Evolutionary conservation across 352 stramenopile species (phyloP).

Genomic region (Phytophthora colocasiae): DNA sequence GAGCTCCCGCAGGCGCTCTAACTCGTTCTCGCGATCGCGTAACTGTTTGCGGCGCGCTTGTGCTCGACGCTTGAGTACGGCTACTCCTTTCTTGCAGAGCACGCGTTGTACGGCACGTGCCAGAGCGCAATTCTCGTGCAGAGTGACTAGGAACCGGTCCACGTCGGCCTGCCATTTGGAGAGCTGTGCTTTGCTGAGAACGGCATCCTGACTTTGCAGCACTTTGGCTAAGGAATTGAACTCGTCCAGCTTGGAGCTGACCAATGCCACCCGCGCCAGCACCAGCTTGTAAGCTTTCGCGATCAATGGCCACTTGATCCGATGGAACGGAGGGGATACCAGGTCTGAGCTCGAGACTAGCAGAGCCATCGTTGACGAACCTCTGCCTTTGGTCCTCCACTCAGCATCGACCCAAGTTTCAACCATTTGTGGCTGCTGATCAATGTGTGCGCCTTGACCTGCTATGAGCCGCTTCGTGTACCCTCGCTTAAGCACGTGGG

Average conservation of each 20-base stretch:
- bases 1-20: conserved; percentile 49
- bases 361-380: conserved; percentile 28
- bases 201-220: conserved; percentile 51
- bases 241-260: conserved; percentile 66
- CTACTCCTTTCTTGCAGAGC: conserved; percentile 58
- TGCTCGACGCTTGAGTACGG: conserved; percentile 47
- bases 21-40: conserved; percentile 57
- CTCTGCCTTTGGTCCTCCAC: conserved; percentile 46
- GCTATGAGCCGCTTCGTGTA: conserved; percentile 48
- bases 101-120: conserved; percentile 41
- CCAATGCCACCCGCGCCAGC: conserved; percentile 47
- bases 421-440: conserved; percentile 4
- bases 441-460: conserved; percentile 33
- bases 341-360: conserved; percentile 60
- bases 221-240: conserved; percentile 63
- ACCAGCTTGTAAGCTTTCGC: conserved; percentile 58
- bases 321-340: conserved; percentile 57
- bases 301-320: conserved; percentile 57
- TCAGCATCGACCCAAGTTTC: conserved; percentile 51
- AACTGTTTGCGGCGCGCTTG: conserved; percentile 55
- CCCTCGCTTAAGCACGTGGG: conserved; percentile 32
- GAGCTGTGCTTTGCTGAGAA: conserved; percentile 63
- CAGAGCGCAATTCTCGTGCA: conserved; percentile 41
- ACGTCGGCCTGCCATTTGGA: conserved; percentile 56
- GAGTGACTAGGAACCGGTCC: conserved; percentile 36